Percentiles rank a stretch among this genome's conserved stretches.
Evolutionary conservation across 176 grass and related monocot genomes (phyloP).

Genomic region (Zoysia pacifica): DNA sequence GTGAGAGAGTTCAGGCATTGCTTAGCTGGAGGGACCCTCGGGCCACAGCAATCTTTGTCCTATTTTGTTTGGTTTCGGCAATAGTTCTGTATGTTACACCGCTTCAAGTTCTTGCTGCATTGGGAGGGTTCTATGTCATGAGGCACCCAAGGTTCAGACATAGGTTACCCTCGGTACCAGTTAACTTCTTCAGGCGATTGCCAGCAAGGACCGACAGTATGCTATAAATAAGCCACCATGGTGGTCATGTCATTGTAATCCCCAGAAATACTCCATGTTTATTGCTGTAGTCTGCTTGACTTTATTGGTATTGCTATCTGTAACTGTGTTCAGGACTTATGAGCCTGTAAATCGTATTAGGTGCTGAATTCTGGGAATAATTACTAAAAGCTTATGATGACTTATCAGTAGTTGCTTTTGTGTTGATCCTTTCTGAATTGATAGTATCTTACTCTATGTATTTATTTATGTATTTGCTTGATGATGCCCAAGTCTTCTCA

Average conservation of each 20-base stretch:
- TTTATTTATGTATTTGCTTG: not conserved
- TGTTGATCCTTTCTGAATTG: slow-evolving; percentile 25
- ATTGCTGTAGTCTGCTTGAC: slow-evolving; percentile 20
- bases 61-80: slow-evolving; percentile 80
- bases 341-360: slow-evolving; percentile 38
- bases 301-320: slow-evolving; percentile 38
- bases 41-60: slow-evolving; percentile 80
- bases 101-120: slow-evolving; percentile 75
- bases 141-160: slow-evolving; percentile 88
- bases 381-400: slow-evolving; percentile 20
- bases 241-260: slow-evolving; percentile 35
- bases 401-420: slow-evolving; percentile 8
- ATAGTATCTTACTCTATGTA: not conserved
- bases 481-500: not conserved
- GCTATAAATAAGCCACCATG: slow-evolving; percentile 54
- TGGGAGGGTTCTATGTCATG: slow-evolving; percentile 87
- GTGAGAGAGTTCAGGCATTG: slow-evolving; percentile 86
- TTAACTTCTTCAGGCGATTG: slow-evolving; percentile 86
- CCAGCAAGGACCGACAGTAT: slow-evolving; percentile 85
- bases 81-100: slow-evolving; percentile 81
- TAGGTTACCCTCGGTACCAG: slow-evolving; percentile 68
- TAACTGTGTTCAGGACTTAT: slow-evolving; percentile 31
- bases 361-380: slow-evolving; percentile 45
- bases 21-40: slow-evolving; percentile 98
- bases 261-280: slow-evolving; percentile 6